Conservation (phyloP, 768 basidiomycete species). For the Pulveroboletus sp. region DNA sequence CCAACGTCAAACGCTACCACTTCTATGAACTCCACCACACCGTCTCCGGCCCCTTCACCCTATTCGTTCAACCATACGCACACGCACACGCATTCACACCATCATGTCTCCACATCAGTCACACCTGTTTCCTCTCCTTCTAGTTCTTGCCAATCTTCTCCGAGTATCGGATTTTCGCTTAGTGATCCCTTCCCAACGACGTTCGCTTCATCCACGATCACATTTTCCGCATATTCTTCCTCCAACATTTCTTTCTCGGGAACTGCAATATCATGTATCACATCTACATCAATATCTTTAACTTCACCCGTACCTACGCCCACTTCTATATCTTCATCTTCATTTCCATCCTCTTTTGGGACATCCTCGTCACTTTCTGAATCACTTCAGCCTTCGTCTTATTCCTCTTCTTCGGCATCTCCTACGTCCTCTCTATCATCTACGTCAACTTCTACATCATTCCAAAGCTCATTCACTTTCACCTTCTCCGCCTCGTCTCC, state of each 20-base stretch:
- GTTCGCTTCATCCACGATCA: neutral
- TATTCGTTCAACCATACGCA: constrained; percentile 2
- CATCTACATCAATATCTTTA: neutral
- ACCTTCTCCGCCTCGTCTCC: neutral
- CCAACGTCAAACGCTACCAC: neutral
- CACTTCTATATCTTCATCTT: neutral
- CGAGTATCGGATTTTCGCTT: neutral
- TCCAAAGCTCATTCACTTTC: too few species aligned
- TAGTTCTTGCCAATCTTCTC: neutral
- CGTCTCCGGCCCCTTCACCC: neutral
- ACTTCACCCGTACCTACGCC: neutral
- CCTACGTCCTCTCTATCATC: neutral
- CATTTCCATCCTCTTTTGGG: neutral
- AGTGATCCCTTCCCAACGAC: neutral
- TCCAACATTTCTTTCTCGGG: neutral
- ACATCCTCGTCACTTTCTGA: neutral
- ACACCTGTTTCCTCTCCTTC: neutral
- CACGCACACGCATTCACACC: constrained; percentile 2
- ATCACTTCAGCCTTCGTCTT: neutral
- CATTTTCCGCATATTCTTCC: neutral
- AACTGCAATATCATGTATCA: neutral
- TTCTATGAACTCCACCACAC: neutral
- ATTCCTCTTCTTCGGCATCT: neutral
- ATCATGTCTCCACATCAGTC: neutral
- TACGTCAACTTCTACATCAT: neutral